Conservation (phyloP, 2,329 filamentous ascomycete genomes). For the Sporothrix humicola region DNA sequence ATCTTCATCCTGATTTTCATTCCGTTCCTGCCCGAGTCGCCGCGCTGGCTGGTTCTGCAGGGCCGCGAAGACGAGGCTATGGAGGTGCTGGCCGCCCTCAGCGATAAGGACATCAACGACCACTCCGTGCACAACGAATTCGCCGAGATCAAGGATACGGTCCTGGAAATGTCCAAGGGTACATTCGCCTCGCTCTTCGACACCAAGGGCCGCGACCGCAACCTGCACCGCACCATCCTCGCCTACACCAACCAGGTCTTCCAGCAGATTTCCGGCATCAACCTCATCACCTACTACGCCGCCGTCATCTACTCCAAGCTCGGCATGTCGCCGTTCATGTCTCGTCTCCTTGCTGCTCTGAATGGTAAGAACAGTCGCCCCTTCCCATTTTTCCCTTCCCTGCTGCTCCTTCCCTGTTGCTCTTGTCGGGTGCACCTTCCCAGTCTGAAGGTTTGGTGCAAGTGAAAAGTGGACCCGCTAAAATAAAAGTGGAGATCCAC, state of each 20-base stretch:
- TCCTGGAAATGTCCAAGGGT: slow-evolving; percentile 59
- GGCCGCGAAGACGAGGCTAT: slow-evolving; percentile 52
- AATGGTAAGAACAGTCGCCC: neutral
- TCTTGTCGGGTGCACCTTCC: too few species aligned
- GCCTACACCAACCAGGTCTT: slow-evolving; percentile 42
- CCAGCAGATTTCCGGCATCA: slow-evolving; percentile 51
- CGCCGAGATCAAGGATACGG: slow-evolving; percentile 62
- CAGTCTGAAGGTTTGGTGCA: too few species aligned
- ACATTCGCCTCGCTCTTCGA: slow-evolving; percentile 38
- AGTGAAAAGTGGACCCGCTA: too few species aligned
- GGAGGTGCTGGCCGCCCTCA: slow-evolving; percentile 51
- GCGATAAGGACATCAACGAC: slow-evolving; percentile 52
- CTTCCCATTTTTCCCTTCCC: neutral
- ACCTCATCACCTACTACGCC: slow-evolving; percentile 38
- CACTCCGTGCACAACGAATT: slow-evolving; percentile 62
- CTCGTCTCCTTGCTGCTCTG: slow-evolving; percentile 37
- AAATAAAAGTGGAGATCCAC: too few species aligned
- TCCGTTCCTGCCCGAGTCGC: slow-evolving; percentile 59
- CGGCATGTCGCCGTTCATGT: slow-evolving; percentile 36
- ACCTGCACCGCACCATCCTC: slow-evolving; percentile 39
- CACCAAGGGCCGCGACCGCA: slow-evolving; percentile 37
- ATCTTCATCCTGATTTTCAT: slow-evolving; percentile 61
- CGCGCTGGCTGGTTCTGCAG: slow-evolving; percentile 54
- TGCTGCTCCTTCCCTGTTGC: too few species aligned
- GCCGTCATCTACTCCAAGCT: slow-evolving; percentile 39